Conservation (phyloP, 805 yeast species). For the Yueomyces sinensis region DNA sequence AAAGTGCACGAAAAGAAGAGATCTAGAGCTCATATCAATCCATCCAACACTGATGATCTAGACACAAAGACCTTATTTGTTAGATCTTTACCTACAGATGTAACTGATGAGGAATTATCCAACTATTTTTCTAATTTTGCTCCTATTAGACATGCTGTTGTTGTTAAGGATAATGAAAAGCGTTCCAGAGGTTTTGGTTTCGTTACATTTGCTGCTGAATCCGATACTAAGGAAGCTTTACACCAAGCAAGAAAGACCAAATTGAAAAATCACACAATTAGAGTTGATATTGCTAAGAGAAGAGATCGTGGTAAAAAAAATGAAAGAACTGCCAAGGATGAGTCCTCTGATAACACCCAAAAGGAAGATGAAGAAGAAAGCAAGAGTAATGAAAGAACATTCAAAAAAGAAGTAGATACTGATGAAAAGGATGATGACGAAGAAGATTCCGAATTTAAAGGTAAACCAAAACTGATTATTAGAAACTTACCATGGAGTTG, state of each 20-base stretch:
- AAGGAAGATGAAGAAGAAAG: conserved; percentile 1
- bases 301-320: conserved; percentile 53
- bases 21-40: no score
- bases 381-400: conserved; percentile 2
- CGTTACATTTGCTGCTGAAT: conserved; percentile 75
- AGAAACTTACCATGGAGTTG: conserved; percentile 96
- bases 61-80: conserved; percentile 61
- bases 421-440: conserved; percentile 16
- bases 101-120: conserved; percentile 68
- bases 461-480: conserved; percentile 76
- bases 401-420: conserved; percentile 1
- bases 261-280: conserved; percentile 50
- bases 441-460: conserved; percentile 41
- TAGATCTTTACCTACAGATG: conserved; percentile 68
- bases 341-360: conserved; percentile 2
- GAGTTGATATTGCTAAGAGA: conserved; percentile 83
- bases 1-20: not conserved
- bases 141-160: conserved; percentile 90
- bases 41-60: conserved; percentile 17
- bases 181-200: conserved; percentile 91
- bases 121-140: conserved; percentile 83
- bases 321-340: conserved; percentile 1
- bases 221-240: conserved; percentile 70
- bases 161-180: conserved; percentile 66
- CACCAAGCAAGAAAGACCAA: conserved; percentile 50